Evolutionary conservation across 2,329 filamentous ascomycete genomes (phyloP), one percentile per base, ranked within the genome.

Genomic region (Ustulina deusta): DNA sequence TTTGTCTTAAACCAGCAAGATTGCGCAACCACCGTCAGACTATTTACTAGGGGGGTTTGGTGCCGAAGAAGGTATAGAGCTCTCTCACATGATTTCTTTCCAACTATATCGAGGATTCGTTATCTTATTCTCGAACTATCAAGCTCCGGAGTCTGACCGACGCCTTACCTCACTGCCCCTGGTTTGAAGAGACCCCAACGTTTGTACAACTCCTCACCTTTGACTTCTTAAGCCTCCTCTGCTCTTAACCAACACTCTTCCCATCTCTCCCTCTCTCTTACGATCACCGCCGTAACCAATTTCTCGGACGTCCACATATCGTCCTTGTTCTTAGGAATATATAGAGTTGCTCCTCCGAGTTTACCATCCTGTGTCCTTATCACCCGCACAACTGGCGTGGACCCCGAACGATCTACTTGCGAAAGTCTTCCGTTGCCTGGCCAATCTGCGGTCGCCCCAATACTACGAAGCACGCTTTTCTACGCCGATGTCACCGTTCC

Each of bases 261-360:
- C 70, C 63, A 63, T 68, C 61, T 66, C 69, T 63, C 69, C 63
- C 69, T 70, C 69, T 68, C 69, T 73, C 76, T 66, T 78, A 73
- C 75, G 71, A 78, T 76, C 29, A 32, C 48, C 22, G 10, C 42
- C 38, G 51, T 56, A 63, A 48, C 25, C 59, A 51, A 59, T 10
- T 32, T 2, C 71, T 73, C 72, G 69, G 62, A 70, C 70, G 69
- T 69, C 60, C 70, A 73, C 69, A 66, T 48, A 54, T 42, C 44
- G 36, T 20, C 22, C 49, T 61, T 59, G 52, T 49, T 56, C 58
- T 65, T 70, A 48, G 69, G 62, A 61, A 70, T 80, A 81, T 82
- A 80, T 80, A 82, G 78, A 79, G 75, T 78, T 74, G 73, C 74
- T 73, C n/a, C n/a, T 70, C 65, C 72, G 73, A 72, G 64, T 65